Conservation (phyloP, 129 eudicot species). For the Tagetes patula region DNA sequence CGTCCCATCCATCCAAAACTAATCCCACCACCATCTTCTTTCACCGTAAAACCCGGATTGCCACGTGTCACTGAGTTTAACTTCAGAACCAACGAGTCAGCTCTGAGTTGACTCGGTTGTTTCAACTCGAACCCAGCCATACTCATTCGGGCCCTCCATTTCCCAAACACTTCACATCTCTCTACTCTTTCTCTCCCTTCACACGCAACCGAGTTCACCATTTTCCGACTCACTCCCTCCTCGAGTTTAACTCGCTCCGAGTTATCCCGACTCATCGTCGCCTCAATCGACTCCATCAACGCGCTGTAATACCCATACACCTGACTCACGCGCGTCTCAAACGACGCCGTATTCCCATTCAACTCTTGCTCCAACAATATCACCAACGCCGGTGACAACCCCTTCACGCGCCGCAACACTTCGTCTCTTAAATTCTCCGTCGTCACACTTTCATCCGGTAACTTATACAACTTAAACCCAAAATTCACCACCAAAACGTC, state of each 20-base stretch:
- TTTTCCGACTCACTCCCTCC: constrained; percentile 86
- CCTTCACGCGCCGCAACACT: constrained; percentile 73
- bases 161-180: constrained; percentile 93
- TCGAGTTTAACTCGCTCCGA: constrained; percentile 62
- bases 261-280: constrained; percentile 49
- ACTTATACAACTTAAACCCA: constrained; percentile 52
- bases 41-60: constrained; percentile 70
- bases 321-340: constrained; percentile 63
- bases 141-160: constrained; percentile 96
- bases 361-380: constrained; percentile 86
- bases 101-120: constrained; percentile 44
- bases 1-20: constrained; percentile 94
- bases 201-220: constrained; percentile 86
- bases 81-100: constrained; percentile 50
- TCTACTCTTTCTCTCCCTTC: constrained; percentile 93
- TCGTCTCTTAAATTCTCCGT: constrained; percentile 89
- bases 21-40: constrained; percentile 65
- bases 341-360: constrained; percentile 76
- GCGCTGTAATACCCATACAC: constrained; percentile 64
- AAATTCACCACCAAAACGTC: constrained; percentile 74
- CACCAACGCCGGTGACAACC: constrained; percentile 58
- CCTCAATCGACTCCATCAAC: constrained; percentile 72
- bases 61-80: constrained; percentile 73
- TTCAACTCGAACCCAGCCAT: constrained; percentile 84
- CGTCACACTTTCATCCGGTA: constrained; percentile 94